Base-by-base conservation (phyloP, 1,284 basidiomycete genomes). In the Marasmius fiardii region DNA sequence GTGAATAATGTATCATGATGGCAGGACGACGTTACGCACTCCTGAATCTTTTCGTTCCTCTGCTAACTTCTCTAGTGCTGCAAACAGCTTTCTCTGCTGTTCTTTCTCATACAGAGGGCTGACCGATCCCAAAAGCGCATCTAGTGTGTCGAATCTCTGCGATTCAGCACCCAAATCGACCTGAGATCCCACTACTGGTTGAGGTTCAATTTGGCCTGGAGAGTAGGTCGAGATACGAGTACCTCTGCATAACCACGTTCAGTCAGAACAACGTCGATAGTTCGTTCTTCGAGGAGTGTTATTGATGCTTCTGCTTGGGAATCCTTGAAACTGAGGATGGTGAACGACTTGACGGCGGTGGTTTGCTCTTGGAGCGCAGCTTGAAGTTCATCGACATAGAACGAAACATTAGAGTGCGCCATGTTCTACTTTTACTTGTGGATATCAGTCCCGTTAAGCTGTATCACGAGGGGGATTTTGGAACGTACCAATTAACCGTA, bases 311-410 rank as follows among this genome's bases (percentile, higher is more conserved):
- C 70, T 10, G 86, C 82, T 60, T 82, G 76, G 53, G 76, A 67
- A 3, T 71, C 59, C 1, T 75, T 71, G 1, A 72, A 67, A 52
- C 65, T 61, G 16, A 64, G 57, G 47, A 85, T 63, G 11, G 73
- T 68, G 60, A 76, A 86, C 55, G 69, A 68, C 35, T 70, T 63
- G 55, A 89, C 75, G n/a, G 79, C 81, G 62, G 81, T 85, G 5
- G 74, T 69, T 60, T 88, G 82, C 62, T 88, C 86, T 20, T 68
- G 67, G 48, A 89, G 74, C 23, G 81, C 78, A 41, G 72, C 71
- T 21, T 67, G 70, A 28, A 89, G 73, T 64, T 89, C 87, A 52
- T 73, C 65, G 55, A 72, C 63, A 61, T 74, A 81, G 67, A 88
- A 87, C 5, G 51, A 33, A 26, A 8, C 43, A 4, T 12, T 44